phyloP scores from a whole-genome alignment of 306 rosid genomes.

The Styphnolobium japonicum region DNA sequence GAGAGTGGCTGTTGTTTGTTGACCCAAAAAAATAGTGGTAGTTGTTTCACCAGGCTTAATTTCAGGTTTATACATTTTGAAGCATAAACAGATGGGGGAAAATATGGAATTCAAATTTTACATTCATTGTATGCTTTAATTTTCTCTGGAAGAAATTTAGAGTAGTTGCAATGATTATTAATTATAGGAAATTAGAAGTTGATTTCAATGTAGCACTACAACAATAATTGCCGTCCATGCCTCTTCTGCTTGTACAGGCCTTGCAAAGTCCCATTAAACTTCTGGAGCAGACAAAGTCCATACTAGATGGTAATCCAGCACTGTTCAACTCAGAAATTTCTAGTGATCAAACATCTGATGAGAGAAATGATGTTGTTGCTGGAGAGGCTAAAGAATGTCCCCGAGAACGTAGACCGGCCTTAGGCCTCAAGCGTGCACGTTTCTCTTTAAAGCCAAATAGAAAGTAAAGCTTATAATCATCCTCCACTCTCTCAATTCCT shows the following conservation, averaged over 20 bases:
- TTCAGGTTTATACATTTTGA: background rate
- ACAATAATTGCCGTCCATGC: background rate
- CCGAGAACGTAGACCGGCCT: constrained; percentile 66
- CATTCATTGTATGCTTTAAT: background rate
- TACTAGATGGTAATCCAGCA: constrained; percentile 30
- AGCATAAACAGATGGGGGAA: background rate
- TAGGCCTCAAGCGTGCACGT: constrained; percentile 66
- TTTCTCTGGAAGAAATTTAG: background rate
- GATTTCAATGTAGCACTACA: background rate
- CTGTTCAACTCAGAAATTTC: constrained; percentile 21
- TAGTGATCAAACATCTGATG: constrained; percentile 3
- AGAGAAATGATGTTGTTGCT: constrained; percentile 20
- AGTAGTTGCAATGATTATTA: background rate
- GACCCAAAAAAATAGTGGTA: too few species aligned
- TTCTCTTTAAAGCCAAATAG: constrained; percentile 59
- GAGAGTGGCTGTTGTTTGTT: background rate
- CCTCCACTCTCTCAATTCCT: background rate
- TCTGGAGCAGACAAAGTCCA: constrained; percentile 42
- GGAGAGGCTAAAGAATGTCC: constrained; percentile 40
- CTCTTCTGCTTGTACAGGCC: constrained; percentile 41
- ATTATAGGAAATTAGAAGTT: background rate
- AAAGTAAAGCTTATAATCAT: constrained; percentile 33
- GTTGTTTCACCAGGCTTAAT: background rate
- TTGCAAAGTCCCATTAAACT: constrained; percentile 47
- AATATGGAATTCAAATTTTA: background rate